Percentiles rank a stretch among this genome's conserved stretches.
phyloP scores from a whole-genome alignment of 164 flowering plant species.

The Piper betle region DNA sequence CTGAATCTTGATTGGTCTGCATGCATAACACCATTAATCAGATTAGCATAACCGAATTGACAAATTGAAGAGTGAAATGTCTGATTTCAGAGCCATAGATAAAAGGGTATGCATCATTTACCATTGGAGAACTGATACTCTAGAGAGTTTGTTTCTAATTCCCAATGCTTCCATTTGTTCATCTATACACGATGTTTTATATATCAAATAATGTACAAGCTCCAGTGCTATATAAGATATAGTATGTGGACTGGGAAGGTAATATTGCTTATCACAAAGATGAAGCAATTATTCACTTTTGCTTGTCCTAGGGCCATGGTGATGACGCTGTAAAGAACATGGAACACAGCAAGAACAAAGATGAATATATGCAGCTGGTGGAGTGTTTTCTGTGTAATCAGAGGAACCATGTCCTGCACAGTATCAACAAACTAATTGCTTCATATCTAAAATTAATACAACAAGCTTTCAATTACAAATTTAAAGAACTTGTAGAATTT shows the following conservation, averaged over 20 bases:
- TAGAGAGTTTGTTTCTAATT: conserved; percentile 38
- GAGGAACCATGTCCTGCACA: conserved; percentile 26
- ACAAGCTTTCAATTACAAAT: too few relatives aligned
- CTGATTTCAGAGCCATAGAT: neutral
- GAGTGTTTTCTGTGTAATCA: conserved; percentile 37
- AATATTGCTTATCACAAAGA: too few relatives aligned
- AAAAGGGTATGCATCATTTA: conserved; percentile 1
- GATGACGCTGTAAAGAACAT: conserved; percentile 48
- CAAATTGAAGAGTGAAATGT: too few relatives aligned
- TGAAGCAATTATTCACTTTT: conserved; percentile 26
- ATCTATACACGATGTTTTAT: conserved; percentile 22
- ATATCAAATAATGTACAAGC: too few relatives aligned
- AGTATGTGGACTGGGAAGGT: too few relatives aligned
- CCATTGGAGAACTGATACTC: conserved; percentile 57
- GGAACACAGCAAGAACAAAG: conserved; percentile 56
- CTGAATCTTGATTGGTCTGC: conserved; percentile 64
- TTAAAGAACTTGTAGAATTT: neutral
- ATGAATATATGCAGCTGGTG: conserved; percentile 63
- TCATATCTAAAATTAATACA: too few relatives aligned
- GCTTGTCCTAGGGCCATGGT: conserved; percentile 41
- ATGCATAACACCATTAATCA: conserved; percentile 12
- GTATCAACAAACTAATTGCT: neutral
- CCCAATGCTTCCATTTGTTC: conserved; percentile 69
- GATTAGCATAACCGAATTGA: neutral
- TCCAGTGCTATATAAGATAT: too few relatives aligned